Evolutionary conservation across 495 filamentous ascomycete species (phyloP).

Genomic region (Hypomontagnella monticulosa): DNA sequence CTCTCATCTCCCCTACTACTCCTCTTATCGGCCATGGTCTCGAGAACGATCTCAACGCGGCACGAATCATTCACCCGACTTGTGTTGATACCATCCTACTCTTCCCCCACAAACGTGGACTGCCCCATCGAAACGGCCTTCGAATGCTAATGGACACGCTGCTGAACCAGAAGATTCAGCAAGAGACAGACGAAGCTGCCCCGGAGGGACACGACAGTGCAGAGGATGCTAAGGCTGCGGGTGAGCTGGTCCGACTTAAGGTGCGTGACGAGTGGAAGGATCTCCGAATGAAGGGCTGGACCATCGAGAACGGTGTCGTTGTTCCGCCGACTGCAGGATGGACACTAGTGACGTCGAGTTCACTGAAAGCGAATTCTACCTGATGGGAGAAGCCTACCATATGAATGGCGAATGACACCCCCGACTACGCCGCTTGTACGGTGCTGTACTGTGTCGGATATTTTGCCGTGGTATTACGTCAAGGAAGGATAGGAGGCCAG

Average conservation of each 20-base stretch:
- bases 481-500: background rate
- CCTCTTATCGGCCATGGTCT: conserved; percentile 92
- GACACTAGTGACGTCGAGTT: conserved; percentile 11
- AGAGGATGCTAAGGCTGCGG: conserved; percentile 89
- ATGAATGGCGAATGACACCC: no score
- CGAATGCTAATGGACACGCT: conserved; percentile 70
- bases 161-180: conserved; percentile 81
- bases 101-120: conserved; percentile 77
- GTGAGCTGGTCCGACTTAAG: conserved; percentile 79
- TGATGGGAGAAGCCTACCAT: conserved; percentile 12
- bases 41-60: conserved; percentile 90
- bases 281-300: conserved; percentile 73
- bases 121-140: conserved; percentile 80
- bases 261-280: conserved; percentile 71
- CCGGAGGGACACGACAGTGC: conserved; percentile 81
- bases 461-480: background rate
- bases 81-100: conserved; percentile 89
- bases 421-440: background rate
- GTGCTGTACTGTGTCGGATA: background rate
- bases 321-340: conserved; percentile 52
- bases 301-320: conserved; percentile 59
- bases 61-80: conserved; percentile 82
- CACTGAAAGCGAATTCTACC: no score
- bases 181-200: conserved; percentile 62
- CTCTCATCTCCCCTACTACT: conserved; percentile 73